Evolutionary conservation across 148 eudicot genomes (phyloP).

Genomic region (Arbutus unedo): DNA sequence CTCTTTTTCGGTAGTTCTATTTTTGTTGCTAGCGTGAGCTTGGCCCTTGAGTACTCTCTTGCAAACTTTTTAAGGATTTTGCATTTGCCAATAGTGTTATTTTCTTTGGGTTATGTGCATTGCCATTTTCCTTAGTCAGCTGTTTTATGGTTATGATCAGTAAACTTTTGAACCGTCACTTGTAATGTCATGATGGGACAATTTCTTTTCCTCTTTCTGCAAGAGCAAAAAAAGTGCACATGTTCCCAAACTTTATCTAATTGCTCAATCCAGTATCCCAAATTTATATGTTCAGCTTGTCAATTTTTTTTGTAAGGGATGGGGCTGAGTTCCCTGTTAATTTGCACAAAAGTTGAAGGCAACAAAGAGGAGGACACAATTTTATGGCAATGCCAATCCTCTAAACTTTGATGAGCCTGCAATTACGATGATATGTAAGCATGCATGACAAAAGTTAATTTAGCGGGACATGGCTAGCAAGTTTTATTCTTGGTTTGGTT

Average conservation of each 20-base stretch:
- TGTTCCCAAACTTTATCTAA: not conserved
- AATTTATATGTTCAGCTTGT: not conserved
- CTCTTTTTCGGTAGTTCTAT: not conserved
- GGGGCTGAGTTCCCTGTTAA: not conserved
- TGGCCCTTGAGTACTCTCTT: not conserved
- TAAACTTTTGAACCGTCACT: not conserved
- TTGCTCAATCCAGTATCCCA: not conserved
- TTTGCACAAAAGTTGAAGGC: not conserved
- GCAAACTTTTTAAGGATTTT: conserved; percentile 5
- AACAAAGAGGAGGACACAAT: not conserved
- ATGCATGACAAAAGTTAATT: not conserved
- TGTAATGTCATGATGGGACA: not conserved
- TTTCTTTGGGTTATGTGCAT: not conserved
- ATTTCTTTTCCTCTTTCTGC: not conserved
- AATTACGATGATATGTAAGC: not conserved
- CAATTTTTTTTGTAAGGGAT: not conserved
- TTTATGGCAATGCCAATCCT: not conserved
- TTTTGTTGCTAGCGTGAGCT: not conserved
- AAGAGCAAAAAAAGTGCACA: not conserved
- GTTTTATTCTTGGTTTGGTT: no score
- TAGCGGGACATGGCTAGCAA: not conserved
- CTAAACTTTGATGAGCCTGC: not conserved
- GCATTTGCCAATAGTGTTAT: not conserved
- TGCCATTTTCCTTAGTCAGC: not conserved
- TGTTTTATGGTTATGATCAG: not conserved